phyloP scores from a whole-genome alignment of 257 asterid species.

The Scutellaria baicalensis region DNA sequence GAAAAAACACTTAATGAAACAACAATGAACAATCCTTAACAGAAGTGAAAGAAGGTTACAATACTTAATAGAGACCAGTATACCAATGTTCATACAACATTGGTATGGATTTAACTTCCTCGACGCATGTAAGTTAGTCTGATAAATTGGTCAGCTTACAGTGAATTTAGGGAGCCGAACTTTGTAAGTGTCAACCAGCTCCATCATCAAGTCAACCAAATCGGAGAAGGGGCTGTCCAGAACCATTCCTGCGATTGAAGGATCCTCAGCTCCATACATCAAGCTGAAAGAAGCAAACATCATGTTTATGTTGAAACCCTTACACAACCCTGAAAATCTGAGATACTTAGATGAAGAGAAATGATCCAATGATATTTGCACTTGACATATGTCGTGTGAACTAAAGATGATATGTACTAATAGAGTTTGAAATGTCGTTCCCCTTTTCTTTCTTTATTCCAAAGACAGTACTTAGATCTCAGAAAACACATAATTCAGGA shows the following conservation, averaged over 20 bases:
- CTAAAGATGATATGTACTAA: background rate
- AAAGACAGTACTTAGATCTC: background rate
- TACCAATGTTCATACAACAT: background rate
- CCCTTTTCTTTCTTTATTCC: background rate
- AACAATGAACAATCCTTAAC: background rate
- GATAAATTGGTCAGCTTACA: constrained; percentile 35
- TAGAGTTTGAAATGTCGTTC: background rate
- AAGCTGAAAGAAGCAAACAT: constrained; percentile 53
- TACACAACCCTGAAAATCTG: background rate
- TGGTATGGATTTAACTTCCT: background rate
- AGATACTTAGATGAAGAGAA: background rate
- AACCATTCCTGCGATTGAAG: constrained; percentile 98
- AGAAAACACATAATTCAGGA: background rate
- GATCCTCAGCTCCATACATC: constrained; percentile 96
- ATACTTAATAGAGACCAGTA: background rate
- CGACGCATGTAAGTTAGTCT: background rate
- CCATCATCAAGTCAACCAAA: constrained; percentile 95
- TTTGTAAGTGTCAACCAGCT: constrained; percentile 87
- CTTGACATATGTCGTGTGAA: background rate
- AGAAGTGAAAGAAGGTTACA: constrained; percentile 4
- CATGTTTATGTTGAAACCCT: background rate
- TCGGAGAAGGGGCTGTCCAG: constrained; percentile 94
- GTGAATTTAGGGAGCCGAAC: constrained; percentile 90
- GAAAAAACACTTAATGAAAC: background rate
- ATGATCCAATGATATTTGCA: background rate